Percentiles rank a stretch among this genome's conserved stretches.
Evolutionary conservation across 1,139 yeast genomes (phyloP).

Genomic region (Yamadazyma atlantica): DNA sequence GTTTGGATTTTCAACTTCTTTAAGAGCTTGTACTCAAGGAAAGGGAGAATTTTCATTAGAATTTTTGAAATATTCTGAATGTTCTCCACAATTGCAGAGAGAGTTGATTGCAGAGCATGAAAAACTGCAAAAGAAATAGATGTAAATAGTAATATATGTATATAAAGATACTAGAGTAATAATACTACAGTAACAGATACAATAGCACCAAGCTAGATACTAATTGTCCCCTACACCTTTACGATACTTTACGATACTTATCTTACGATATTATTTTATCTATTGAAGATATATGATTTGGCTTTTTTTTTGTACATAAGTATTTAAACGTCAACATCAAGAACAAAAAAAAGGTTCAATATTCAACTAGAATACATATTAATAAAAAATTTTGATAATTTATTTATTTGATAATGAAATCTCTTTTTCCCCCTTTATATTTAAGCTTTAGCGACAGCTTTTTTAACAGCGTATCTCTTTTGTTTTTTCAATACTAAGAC

Average conservation of each 20-base stretch:
- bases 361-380: slow-evolving; percentile 37
- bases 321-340: slow-evolving; percentile 31
- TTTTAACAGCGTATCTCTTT: slow-evolving; percentile 92
- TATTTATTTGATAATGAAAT: slow-evolving; percentile 9
- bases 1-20: slow-evolving; percentile 94
- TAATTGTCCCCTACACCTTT: too few relatives aligned
- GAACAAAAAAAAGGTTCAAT: slow-evolving; percentile 27
- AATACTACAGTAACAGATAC: too few relatives aligned
- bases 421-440: slow-evolving; percentile 17
- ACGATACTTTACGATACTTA: background rate
- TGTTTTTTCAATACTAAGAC: slow-evolving; percentile 96
- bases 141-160: slow-evolving; percentile 3
- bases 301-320: slow-evolving; percentile 18
- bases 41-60: slow-evolving; percentile 97
- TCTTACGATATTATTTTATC: slow-evolving; percentile 17
- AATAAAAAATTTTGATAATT: slow-evolving; percentile 18
- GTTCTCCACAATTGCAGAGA: slow-evolving; percentile 86
- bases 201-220: too few relatives aligned
- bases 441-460: slow-evolving; percentile 81
- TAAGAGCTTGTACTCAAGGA: slow-evolving; percentile 98
- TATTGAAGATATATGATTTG: slow-evolving; percentile 11
- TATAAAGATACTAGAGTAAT: background rate
- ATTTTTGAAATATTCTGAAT: slow-evolving; percentile 88
- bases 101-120: slow-evolving; percentile 85
- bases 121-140: slow-evolving; percentile 27